Conservation (phyloP, 2,329 filamentous ascomycete species). For the Hypoxylon sp. region DNA sequence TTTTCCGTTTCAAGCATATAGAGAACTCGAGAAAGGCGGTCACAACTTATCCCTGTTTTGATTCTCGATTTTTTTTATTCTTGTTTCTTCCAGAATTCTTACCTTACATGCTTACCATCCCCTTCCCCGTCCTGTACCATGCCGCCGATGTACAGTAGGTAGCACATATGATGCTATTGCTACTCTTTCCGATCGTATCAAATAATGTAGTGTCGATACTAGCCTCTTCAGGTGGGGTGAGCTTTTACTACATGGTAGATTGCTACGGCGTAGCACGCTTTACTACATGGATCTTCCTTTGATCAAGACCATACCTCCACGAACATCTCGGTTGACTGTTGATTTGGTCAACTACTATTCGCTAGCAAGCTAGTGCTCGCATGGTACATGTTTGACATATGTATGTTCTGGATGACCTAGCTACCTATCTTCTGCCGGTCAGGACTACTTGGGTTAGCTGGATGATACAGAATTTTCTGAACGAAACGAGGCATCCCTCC, state of each 20-base stretch:
- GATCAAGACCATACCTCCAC: conserved; percentile 15
- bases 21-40: conserved; percentile 37
- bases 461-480: neutral
- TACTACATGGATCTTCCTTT: conserved; percentile 24
- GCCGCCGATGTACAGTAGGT: conserved; percentile 6
- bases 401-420: conserved; percentile 6
- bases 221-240: conserved; percentile 1
- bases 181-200: conserved; percentile 5
- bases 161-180: conserved; percentile 4
- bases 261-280: neutral
- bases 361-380: conserved; percentile 12
- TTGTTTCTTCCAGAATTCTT: conserved; percentile 12
- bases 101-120: neutral
- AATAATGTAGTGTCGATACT: conserved; percentile 1
- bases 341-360: conserved; percentile 21
- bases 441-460: neutral
- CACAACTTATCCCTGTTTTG: conserved; percentile 32
- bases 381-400: conserved; percentile 19
- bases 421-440: conserved; percentile 1
- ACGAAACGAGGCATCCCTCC: conserved; percentile 3
- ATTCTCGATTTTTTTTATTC: conserved; percentile 23
- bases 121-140: conserved; percentile 1
- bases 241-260: conserved; percentile 5
- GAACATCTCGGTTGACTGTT: conserved; percentile 14
- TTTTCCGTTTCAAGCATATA: conserved; percentile 36